Evolutionary conservation across 2,329 filamentous ascomycete species (phyloP).

Genomic region (Clathrospora elynae): DNA sequence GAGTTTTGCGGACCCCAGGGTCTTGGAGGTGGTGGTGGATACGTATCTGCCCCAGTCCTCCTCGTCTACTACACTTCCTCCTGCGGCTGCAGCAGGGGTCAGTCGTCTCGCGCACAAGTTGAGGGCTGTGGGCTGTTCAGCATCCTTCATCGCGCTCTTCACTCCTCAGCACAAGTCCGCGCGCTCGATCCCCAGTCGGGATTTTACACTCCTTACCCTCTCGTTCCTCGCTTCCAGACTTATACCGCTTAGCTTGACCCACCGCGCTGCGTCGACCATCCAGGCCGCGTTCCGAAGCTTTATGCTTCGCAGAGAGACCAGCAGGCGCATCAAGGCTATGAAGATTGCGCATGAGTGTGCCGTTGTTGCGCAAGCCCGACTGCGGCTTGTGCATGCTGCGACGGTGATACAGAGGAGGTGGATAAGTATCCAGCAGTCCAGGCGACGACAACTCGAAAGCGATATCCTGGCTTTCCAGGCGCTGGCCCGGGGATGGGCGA

Average conservation of each 20-base stretch:
- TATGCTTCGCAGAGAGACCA: slow-evolving; percentile 35
- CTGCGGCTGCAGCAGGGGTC: slow-evolving; percentile 1
- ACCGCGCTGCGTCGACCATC: slow-evolving; percentile 59
- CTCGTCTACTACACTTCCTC: slow-evolving; percentile 8
- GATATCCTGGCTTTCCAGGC: slow-evolving; percentile 52
- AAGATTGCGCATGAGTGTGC: slow-evolving; percentile 55
- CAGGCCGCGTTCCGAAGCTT: slow-evolving; percentile 58
- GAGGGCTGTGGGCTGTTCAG: slow-evolving; percentile 49
- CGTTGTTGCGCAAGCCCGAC: slow-evolving; percentile 52
- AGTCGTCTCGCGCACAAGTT: slow-evolving; percentile 47
- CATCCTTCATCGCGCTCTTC: slow-evolving; percentile 54
- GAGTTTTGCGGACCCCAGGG: slow-evolving; percentile 60
- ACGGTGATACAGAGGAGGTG: slow-evolving; percentile 54
- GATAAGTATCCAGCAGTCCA: slow-evolving; percentile 46
- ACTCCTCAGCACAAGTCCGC: slow-evolving; percentile 27
- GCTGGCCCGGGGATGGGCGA: slow-evolving; percentile 50
- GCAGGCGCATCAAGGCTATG: slow-evolving; percentile 47
- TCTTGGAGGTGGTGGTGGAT: slow-evolving; percentile 62
- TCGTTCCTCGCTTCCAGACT: slow-evolving; percentile 65
- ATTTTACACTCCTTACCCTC: slow-evolving; percentile 62
- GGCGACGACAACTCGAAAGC: slow-evolving; percentile 43
- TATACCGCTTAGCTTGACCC: slow-evolving; percentile 55
- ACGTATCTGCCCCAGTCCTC: slow-evolving; percentile 57
- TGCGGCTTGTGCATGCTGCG: slow-evolving; percentile 50
- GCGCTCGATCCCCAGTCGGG: slow-evolving; percentile 56